These are phyloP conservation scores for Cercospora zeae-maydis DNA, from an alignment of 2,329 filamentous ascomycete genomes.

Conservation along the genomic window DNA sequence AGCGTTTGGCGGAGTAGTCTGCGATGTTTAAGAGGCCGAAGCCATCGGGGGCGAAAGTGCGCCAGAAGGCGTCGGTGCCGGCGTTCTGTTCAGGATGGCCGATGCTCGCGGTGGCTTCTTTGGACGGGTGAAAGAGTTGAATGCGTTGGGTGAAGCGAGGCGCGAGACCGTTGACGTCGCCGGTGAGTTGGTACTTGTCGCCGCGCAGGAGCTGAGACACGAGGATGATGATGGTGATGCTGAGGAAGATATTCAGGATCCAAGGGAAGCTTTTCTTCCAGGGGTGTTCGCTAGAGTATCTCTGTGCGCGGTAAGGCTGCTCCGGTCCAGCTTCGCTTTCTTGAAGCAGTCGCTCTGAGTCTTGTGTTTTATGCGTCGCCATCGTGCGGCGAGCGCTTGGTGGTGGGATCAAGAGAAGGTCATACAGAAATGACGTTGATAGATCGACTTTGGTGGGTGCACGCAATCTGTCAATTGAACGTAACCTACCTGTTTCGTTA, in stretches of 20 bases:
- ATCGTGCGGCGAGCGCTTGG: not conserved
- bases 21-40: constrained; percentile 10
- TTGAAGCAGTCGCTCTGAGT: not conserved
- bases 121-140: constrained; percentile 5
- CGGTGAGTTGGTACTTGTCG: constrained; percentile 10
- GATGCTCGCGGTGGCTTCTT: constrained; percentile 4
- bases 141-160: constrained; percentile 8
- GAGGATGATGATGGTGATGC: not conserved
- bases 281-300: not conserved
- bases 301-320: not conserved
- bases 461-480: not conserved
- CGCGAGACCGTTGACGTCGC: constrained; percentile 13
- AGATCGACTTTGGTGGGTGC: not conserved
- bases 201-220: not conserved
- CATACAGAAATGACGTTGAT: not conserved
- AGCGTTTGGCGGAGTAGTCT: constrained; percentile 2
- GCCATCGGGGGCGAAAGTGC: constrained; percentile 11
- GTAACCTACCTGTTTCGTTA: not conserved
- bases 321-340: not conserved
- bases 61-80: constrained; percentile 9
- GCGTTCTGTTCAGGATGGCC: constrained; percentile 5
- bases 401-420: not conserved
- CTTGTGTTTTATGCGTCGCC: not conserved
- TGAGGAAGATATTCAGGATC: constrained; percentile 6
- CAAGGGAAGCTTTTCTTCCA: constrained; percentile 9